Percentiles rank a stretch among this genome's conserved stretches.
phyloP scores from a whole-genome alignment of 2,329 filamentous ascomycete genomes.

The Penicillium sp. region DNA sequence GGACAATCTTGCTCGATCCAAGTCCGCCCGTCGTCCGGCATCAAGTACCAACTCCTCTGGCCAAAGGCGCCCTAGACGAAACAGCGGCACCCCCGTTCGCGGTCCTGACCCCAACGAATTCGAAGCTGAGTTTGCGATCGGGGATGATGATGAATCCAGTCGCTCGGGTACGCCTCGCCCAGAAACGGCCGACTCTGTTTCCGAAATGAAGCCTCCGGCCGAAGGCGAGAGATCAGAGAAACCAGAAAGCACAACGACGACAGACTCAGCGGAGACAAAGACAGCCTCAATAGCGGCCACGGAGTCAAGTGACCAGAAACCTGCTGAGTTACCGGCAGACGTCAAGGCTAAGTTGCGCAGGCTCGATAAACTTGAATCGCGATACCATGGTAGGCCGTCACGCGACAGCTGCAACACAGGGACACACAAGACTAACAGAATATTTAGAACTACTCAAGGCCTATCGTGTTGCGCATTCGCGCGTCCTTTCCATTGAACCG shows the following conservation, averaged over 20 bases:
- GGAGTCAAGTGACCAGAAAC: slow-evolving; percentile 22
- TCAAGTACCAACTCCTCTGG: slow-evolving; percentile 29
- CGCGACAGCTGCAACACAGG: neutral
- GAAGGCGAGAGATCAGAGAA: slow-evolving; percentile 23
- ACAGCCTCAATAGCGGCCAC: slow-evolving; percentile 21
- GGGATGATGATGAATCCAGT: slow-evolving; percentile 71
- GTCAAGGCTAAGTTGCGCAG: slow-evolving; percentile 73
- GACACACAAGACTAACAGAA: neutral
- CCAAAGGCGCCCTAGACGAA: slow-evolving; percentile 35
- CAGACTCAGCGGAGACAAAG: slow-evolving; percentile 13
- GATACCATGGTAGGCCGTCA: slow-evolving; percentile 69
- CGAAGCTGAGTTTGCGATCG: slow-evolving; percentile 80
- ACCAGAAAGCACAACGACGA: slow-evolving; percentile 21
- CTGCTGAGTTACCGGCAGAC: slow-evolving; percentile 66
- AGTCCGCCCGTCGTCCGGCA: slow-evolving; percentile 40
- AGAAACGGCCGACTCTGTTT: slow-evolving; percentile 39
- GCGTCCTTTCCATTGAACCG: slow-evolving; percentile 82
- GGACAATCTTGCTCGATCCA: slow-evolving; percentile 45
- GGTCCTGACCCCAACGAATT: slow-evolving; percentile 82
- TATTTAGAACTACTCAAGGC: slow-evolving; percentile 78
- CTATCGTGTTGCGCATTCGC: slow-evolving; percentile 85
- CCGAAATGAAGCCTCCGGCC: slow-evolving; percentile 17
- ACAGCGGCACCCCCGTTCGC: slow-evolving; percentile 49
- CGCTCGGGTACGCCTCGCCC: slow-evolving; percentile 59
- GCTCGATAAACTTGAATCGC: slow-evolving; percentile 84